Base-by-base conservation (phyloP, 345 rosid genomes). In the Mallotus nudiflorus region DNA sequence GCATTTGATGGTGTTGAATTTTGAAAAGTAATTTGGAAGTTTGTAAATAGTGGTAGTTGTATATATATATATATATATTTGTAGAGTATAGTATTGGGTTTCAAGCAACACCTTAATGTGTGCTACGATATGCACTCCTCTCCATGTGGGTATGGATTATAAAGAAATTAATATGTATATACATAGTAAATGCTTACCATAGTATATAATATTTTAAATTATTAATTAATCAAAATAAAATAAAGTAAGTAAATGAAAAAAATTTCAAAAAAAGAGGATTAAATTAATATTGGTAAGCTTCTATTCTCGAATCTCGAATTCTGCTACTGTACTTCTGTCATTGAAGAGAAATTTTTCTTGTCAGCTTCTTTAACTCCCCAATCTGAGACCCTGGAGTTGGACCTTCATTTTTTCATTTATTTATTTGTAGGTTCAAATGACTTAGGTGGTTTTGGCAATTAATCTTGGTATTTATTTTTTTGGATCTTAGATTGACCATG, bases 251-350 rank as follows among this genome's bases (percentile, higher is more conserved):
- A 20, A 49, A 28, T 4, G 20, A 62, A 33, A 24, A 45, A 37
- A 6, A 52, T 35, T 19, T 48, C 4, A 69, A 60, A 19, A 48
- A 40, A 24, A 2, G 5, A 33, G n/a, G 5, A 54, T 46, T 56
- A 67, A 62, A 69, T 33, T 37, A 52, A 39, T 18, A 35, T 52
- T 46, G 55, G 61, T 65, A 56, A 72, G 77, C 77, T 88, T 80
- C 82, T 71, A 84, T 85, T 84, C 83, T 85, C 81, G 82, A 85
- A 74, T 76, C 80, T 79, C 73, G 79, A 69, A 73, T 75, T 59
- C 81, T 61, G 67, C 69, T 29, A n/a, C n/a, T n/a, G n/a, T 66
- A 3, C 25, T 14, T 48, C 25, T 13, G n/a, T 55, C 66, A 58
- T 60, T 67, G 20, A 31, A 18, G 33, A 62, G 6, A 39, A 73